Base-by-base conservation (phyloP, 2,329 filamentous ascomycete species). In the Chalaropsis ovoidea region DNA sequence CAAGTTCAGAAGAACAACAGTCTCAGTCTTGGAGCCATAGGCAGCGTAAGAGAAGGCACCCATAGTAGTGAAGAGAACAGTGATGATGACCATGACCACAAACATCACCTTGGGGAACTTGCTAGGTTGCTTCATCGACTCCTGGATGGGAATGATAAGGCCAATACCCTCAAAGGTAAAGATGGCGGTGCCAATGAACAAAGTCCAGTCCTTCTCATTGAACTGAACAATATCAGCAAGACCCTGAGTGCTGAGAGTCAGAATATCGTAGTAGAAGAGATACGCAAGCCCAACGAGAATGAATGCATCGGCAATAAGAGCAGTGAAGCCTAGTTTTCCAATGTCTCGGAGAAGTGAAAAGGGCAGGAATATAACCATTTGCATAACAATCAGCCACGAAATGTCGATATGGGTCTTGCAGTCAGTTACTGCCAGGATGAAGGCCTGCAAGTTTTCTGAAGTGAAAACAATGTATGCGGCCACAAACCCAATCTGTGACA, bases 121-220 rank as follows among this genome's bases (percentile, higher is more conserved):
- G 69, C 86, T 80, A 0, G 93, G 95, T 52, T 92, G 81, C 73
- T 87, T 89, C 94, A 99, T 99, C 24, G 92, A 95, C 72, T 95
- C 92, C 76, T 99, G 95, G 68, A 99, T 96, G 0, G 95, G 94
- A 69, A 99, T 96, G 75, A 99, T 95, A 61, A 99, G 84, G 13
- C 94, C 95, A 68, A 99, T 95, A 35, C 94, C 94, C 74, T 99
- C 94, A 73, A 97, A 99, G 0, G 94, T 97, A 77, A 99, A 99
- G 74, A 99, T 97, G 35, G 95, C 94, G 0, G 95, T 99, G 68
- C 94, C 95, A 71, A 99, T 99, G 75, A 99, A 97, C 3, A 99
- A 82, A 0, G 94, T 96, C 94, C 95, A 99, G 74, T 91, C 87
- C 68, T 88, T 85, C 49, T 87, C 76, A 78, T 99, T 99, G 81